Conservation (phyloP, 768 basidiomycete genomes). For the Calocybe gangraenosa region DNA sequence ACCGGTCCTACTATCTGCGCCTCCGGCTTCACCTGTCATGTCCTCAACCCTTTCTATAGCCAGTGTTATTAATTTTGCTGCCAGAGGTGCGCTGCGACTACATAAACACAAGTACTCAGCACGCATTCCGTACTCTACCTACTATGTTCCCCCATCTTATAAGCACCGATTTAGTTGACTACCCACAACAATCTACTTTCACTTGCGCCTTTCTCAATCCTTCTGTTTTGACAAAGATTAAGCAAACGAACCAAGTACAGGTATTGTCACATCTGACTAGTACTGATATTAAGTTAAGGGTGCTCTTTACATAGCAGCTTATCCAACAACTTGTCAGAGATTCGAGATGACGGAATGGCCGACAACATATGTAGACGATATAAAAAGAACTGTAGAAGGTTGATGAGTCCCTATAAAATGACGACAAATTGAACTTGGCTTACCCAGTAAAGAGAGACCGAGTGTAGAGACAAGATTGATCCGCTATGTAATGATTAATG, state of each 20-base stretch:
- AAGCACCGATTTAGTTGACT: too few relatives aligned
- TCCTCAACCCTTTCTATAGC: constrained; percentile 27
- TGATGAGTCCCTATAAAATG: not conserved
- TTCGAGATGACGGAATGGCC: constrained; percentile 9
- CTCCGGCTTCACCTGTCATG: constrained; percentile 23
- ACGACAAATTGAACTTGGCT: not conserved
- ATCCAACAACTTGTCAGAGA: too few relatives aligned
- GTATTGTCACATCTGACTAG: not conserved
- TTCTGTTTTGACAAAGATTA: too few relatives aligned
- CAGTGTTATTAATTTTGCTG: constrained; percentile 23
- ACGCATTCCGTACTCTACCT: too few relatives aligned
- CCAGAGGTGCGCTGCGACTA: too few relatives aligned
- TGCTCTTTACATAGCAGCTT: too few relatives aligned
- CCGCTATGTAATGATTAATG: constrained; percentile 18
- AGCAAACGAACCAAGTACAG: too few relatives aligned
- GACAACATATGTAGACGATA: constrained; percentile 14
- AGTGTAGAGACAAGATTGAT: constrained; percentile 9
- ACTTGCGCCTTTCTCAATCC: too few relatives aligned
- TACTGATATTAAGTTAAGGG: too few relatives aligned
- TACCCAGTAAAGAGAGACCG: constrained; percentile 17
- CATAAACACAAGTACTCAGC: too few relatives aligned
- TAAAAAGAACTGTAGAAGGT: constrained; percentile 14
- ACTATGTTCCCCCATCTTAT: too few relatives aligned
- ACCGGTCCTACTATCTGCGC: constrained; percentile 27
- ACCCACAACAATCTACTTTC: too few relatives aligned